Base-by-base conservation (phyloP, 2,329 filamentous ascomycete species). In the Purpureocillium takamizusanense region DNA sequence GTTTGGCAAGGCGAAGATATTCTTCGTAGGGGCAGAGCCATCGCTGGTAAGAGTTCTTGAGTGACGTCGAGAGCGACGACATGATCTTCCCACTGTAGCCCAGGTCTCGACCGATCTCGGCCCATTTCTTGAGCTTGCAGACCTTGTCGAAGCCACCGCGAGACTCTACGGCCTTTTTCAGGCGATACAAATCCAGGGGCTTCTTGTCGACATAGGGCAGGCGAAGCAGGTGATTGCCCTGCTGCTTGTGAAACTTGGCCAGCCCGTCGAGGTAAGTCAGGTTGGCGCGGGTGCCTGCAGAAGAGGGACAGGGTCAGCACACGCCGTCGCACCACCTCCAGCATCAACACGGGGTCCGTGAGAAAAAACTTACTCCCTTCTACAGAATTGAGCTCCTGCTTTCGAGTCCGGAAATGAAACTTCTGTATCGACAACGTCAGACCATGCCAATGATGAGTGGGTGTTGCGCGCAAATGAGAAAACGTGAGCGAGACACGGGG, bases 51-150 rank as follows among this genome's bases (percentile, higher is more conserved):
- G 92, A 97, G 60, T 98, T 98, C 60, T 97, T 98, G 31, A 98
- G 74, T 5, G 92, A 97, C 0, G 92, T 98, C 6, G 92, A 98
- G 34, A 98, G 68, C 8, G 92, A 97, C 3, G 90, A 97, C 92
- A 98, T 98, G 46, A 98, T 98, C 68, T 98, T 98, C 56, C 92
- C 92, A 56, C 90, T 97, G 63, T 98, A 98, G 39, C 92, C 92
- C 35, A 98, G 67, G 57, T 97, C 92, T 53, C 92, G 81, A 27
- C 92, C 92, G 51, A 98, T 97, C 61, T 98, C 92, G 13, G 92
- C 92, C 92, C 92, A 98, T 66, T 97, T 97, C 66, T 98, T 98
- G 40, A 83, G 74, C 62, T 95, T 95, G 72, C 92, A 98, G 33
- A 98, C 92, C 55, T 86, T 86, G 39, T 95, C 89, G 51, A 98